These are phyloP conservation scores for Lentinula guzmanii DNA, from an alignment of 768 basidiomycete genomes.

Conservation along the genomic window DNA sequence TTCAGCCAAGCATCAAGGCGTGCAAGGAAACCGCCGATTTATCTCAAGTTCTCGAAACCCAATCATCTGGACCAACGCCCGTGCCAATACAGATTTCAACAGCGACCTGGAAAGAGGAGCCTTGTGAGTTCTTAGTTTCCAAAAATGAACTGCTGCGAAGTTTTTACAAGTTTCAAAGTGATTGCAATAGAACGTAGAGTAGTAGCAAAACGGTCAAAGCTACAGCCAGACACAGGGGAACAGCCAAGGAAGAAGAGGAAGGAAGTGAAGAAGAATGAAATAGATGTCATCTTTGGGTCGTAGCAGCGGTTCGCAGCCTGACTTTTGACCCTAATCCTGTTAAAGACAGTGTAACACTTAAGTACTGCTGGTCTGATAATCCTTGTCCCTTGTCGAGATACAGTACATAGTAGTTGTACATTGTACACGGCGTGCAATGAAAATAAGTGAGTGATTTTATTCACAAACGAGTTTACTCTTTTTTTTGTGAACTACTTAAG, in stretches of 20 bases:
- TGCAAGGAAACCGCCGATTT: background rate
- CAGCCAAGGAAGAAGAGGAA: constrained; percentile 27
- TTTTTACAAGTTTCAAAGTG: background rate
- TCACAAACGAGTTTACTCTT: too few relatives aligned
- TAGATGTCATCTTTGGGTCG: constrained; percentile 61
- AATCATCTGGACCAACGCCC: background rate
- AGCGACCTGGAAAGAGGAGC: background rate
- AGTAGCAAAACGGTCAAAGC: background rate
- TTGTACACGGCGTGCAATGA: too few relatives aligned
- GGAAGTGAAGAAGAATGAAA: constrained; percentile 42
- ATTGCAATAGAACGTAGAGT: background rate
- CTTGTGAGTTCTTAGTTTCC: background rate
- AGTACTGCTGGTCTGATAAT: too few relatives aligned
- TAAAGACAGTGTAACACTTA: too few relatives aligned
- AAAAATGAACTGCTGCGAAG: background rate
- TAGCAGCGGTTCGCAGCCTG: constrained; percentile 24
- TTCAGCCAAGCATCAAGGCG: background rate
- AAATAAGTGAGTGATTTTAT: too few relatives aligned
- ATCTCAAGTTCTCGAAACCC: background rate
- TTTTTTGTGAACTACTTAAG: too few relatives aligned
- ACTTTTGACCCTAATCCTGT: too few relatives aligned
- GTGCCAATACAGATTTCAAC: background rate
- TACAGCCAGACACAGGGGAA: background rate
- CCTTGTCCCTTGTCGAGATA: too few relatives aligned
- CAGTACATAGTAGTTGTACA: background rate